Evolutionary conservation across 345 rosid species (phyloP), one percentile per base, ranked within the genome.

Genomic region (Physaria fendleri): DNA sequence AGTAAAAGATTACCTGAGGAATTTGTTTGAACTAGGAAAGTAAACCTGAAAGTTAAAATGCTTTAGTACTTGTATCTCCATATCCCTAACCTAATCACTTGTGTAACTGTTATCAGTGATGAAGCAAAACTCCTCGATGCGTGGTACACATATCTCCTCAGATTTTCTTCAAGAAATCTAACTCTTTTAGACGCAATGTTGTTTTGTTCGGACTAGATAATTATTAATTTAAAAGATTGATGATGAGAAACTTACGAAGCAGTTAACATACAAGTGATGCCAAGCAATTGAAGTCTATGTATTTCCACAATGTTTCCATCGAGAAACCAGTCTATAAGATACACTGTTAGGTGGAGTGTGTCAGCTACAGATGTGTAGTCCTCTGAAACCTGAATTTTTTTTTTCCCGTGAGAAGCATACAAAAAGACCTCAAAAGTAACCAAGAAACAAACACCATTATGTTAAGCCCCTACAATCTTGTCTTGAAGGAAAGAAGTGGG

Each of bases 251-350:
- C 97, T 87, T 82, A 91, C 98, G 98, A 91, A 25, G 94, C 91
- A 47, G 87, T 78, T 44, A 91, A 85, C 94, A 87, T 83, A 87
- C 94, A 91, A 66, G 92, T 85, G 78, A 91, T 82, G 56, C 98
- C 99, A 56, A 93, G 91, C 65, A 93, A 74, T 75, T 93, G 99
- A 74, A 89, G 91, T 63, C 71, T 83, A 11, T 71, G 85, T 53
- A 86, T 83, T 60, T 85, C 91, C 14, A 87, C 75, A 65, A 72
- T 79, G 75, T 78, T 85, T 48, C 80, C 84, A 15, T 81, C 66
- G 22, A 93, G 91, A 68, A 76, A 93, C 77, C 85, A 66, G 57
- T 93, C 99, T 29, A 93, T 82, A 18, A 89, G 83, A 74, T 81
- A 69, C 13, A 93, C 94, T 22, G 97, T 82, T 53, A 85, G 85